Conservation (phyloP, 805 yeast genomes). For the Priceomyces castillae region DNA sequence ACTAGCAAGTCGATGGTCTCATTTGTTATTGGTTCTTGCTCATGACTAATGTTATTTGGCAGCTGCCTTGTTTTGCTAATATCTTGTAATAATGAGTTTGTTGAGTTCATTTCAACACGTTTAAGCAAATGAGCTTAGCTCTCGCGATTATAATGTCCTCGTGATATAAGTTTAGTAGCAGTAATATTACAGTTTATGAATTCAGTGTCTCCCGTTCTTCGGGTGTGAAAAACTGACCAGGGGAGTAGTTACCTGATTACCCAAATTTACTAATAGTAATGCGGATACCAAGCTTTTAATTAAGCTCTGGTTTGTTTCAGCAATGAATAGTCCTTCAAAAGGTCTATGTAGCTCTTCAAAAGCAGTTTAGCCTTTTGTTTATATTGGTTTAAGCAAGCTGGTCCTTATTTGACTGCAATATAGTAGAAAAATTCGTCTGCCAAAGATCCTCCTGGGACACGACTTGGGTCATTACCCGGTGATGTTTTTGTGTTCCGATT, state of each 20-base stretch:
- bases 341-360: not conserved
- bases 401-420: slow-evolving; percentile 9
- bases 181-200: not conserved
- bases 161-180: not conserved
- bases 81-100: not conserved
- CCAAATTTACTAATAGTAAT: not conserved
- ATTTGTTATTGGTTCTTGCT: slow-evolving; percentile 8
- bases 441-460: slow-evolving; percentile 4
- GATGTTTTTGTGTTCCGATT: slow-evolving; percentile 4
- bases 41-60: not conserved
- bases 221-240: slow-evolving; percentile 5
- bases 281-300: not conserved
- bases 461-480: slow-evolving; percentile 8
- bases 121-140: not conserved
- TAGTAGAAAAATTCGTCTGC: slow-evolving; percentile 9
- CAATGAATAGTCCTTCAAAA: not conserved
- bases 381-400: not conserved
- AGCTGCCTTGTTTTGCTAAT: not conserved
- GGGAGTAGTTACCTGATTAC: not conserved
- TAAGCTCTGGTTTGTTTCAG: not conserved
- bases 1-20: slow-evolving; percentile 27
- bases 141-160: not conserved
- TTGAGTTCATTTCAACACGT: not conserved
- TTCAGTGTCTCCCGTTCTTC: not conserved
- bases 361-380: not conserved